Evolutionary conservation across 768 basidiomycete species (phyloP).

Genomic region (Naganishia vaughanmartiniae): DNA sequence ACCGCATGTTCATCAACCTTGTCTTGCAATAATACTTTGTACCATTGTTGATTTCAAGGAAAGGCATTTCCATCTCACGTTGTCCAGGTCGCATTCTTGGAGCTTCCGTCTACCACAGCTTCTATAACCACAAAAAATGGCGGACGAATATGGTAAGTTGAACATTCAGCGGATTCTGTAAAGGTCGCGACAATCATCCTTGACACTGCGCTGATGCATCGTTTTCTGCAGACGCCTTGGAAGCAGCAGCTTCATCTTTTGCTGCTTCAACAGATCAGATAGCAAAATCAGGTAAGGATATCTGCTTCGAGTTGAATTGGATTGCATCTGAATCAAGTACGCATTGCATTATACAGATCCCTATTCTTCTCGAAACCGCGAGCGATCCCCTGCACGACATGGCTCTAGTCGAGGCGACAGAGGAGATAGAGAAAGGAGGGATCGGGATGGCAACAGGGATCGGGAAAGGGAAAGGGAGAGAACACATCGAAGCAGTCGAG

Average conservation of each 20-base stretch:
- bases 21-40: neutral
- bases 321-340: neutral
- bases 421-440: slow-evolving; percentile 49
- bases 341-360: slow-evolving; percentile 15
- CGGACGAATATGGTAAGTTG: slow-evolving; percentile 31
- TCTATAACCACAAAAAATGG: slow-evolving; percentile 12
- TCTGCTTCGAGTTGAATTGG: neutral
- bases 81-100: neutral
- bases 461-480: slow-evolving; percentile 28
- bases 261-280: slow-evolving; percentile 34
- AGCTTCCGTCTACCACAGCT: neutral
- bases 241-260: slow-evolving; percentile 46
- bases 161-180: neutral
- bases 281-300: slow-evolving; percentile 5
- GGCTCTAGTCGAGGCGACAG: slow-evolving; percentile 30
- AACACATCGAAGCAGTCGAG: slow-evolving; percentile 17
- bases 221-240: slow-evolving; percentile 44
- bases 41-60: too few relatives aligned
- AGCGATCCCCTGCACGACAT: slow-evolving; percentile 26
- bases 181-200: neutral
- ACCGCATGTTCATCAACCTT: too few relatives aligned
- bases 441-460: slow-evolving; percentile 39
- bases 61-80: neutral
- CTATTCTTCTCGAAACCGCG: slow-evolving; percentile 29
- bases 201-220: neutral